Conservation (phyloP, 495 filamentous ascomycete species). For the Aspergillus taichungensis region DNA sequence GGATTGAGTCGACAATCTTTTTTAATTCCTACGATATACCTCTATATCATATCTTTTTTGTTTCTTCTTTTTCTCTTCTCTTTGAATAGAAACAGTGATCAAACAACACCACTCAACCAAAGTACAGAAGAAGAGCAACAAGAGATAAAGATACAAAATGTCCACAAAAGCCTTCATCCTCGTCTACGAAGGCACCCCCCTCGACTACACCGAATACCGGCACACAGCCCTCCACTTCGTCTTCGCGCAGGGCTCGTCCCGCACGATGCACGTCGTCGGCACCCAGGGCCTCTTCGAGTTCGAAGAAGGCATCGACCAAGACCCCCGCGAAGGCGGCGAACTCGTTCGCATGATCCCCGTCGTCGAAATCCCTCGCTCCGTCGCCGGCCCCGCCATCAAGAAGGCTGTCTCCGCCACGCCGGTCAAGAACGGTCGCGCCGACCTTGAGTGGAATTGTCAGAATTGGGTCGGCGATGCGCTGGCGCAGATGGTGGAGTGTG, state of each 20-base stretch:
- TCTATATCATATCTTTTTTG: too few species aligned
- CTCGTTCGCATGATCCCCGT: slow-evolving; percentile 31
- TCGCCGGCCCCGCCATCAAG: slow-evolving; percentile 14
- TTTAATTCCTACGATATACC: too few species aligned
- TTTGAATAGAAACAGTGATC: too few species aligned
- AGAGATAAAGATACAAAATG: slow-evolving; percentile 3
- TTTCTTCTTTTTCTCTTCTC: too few species aligned
- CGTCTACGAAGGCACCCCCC: slow-evolving; percentile 21
- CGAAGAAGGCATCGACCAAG: slow-evolving; percentile 24
- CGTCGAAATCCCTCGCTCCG: slow-evolving; percentile 6
- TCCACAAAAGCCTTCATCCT: slow-evolving; percentile 17
- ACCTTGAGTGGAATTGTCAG: slow-evolving; percentile 29
- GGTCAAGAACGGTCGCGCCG: slow-evolving; percentile 14
- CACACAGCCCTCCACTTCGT: slow-evolving; percentile 24
- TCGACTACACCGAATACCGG: slow-evolving; percentile 25
- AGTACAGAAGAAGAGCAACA: too few species aligned
- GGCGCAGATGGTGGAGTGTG: slow-evolving; percentile 13
- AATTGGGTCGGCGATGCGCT: slow-evolving; percentile 28
- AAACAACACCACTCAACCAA: too few species aligned
- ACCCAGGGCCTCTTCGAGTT: slow-evolving; percentile 22
- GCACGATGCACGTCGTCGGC: slow-evolving; percentile 19
- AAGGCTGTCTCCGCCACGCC: slow-evolving; percentile 13
- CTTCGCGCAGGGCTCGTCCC: slow-evolving; percentile 6
- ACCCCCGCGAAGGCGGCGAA: slow-evolving; percentile 45
- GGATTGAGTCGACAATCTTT: too few species aligned